Evolutionary conservation across 1,139 yeast genomes (phyloP), one percentile per base, ranked within the genome.

Genomic region (Diutina rugosa): DNA sequence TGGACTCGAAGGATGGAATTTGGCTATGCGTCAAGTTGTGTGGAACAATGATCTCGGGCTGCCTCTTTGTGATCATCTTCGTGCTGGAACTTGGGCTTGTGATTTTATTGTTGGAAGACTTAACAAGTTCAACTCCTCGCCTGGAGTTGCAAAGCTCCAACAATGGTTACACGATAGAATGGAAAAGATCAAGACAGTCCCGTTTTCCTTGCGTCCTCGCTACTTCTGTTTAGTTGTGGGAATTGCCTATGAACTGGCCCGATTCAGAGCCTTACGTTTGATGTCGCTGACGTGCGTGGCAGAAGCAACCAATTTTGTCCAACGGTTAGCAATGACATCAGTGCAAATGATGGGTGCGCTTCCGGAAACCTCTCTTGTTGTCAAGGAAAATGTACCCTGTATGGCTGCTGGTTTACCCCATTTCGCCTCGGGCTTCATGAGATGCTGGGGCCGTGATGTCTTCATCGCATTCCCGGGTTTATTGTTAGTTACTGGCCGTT

Each of bases 401-500:
- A 76, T 93, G 80, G 97, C 98, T 16, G 99, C 99, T 1, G 99
- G 98, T 0, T 77, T 93, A 59, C 99, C 99, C 2, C 97, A 91
- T 71, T 93, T 93, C 69, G 84, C 95, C 65, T 80, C 79, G 58
- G 90, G 86, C 62, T 90, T 88, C 68, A 90, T 91, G 96, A 79
- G 99, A 69, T 90, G 97, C 67, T 93, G 99, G 99, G 99, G 99
- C 38, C 80, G 99, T 66, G 99, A 93, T 71, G 96, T 90, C 1
- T 93, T 93, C 66, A 85, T 93, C 57, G 80, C 97, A 0, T 77
- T 87, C 57, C 76, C 97, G 61, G 99, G 99, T 0, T 74, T 91
- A 55, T 72, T 90, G 59, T 71, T 91, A 48, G 85, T 87, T 1
- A 80, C 97, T 0, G 95, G 87, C 16, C 77, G 98, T 58, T 81